phyloP scores from a whole-genome alignment of 345 rosid species.

The Litchi chinensis region DNA sequence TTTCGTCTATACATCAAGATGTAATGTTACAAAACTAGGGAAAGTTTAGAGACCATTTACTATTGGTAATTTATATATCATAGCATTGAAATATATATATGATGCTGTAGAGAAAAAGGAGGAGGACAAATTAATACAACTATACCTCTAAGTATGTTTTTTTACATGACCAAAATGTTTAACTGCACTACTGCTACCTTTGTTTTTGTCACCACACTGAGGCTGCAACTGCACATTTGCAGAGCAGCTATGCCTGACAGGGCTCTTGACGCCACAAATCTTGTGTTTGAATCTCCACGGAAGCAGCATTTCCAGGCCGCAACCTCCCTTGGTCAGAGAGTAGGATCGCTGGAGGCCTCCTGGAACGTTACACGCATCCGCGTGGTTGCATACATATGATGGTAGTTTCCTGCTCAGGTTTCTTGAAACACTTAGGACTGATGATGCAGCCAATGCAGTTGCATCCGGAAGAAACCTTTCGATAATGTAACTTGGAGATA shows the following conservation, averaged over 20 bases:
- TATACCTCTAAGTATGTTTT: background rate
- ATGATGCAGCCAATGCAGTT: slow-evolving; percentile 67
- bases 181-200: slow-evolving; percentile 18
- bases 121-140: background rate
- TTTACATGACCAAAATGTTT: slow-evolving; percentile 17
- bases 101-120: background rate
- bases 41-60: background rate
- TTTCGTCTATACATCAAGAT: background rate
- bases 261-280: slow-evolving; percentile 63
- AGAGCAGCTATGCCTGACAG: slow-evolving; percentile 38
- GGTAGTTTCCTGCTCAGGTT: slow-evolving; percentile 40
- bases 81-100: background rate
- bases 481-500: slow-evolving; percentile 71
- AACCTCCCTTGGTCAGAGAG: slow-evolving; percentile 44
- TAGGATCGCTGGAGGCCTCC: slow-evolving; percentile 25
- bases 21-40: background rate
- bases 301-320: slow-evolving; percentile 68
- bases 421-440: slow-evolving; percentile 37
- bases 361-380: slow-evolving; percentile 25
- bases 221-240: slow-evolving; percentile 21
- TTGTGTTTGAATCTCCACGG: slow-evolving; percentile 75
- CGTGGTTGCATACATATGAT: slow-evolving; percentile 21
- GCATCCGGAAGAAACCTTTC: slow-evolving; percentile 80
- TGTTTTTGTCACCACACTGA: slow-evolving; percentile 30
- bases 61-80: background rate